Conservation (phyloP, 768 basidiomycete species). For the Mycena latifolia region DNA sequence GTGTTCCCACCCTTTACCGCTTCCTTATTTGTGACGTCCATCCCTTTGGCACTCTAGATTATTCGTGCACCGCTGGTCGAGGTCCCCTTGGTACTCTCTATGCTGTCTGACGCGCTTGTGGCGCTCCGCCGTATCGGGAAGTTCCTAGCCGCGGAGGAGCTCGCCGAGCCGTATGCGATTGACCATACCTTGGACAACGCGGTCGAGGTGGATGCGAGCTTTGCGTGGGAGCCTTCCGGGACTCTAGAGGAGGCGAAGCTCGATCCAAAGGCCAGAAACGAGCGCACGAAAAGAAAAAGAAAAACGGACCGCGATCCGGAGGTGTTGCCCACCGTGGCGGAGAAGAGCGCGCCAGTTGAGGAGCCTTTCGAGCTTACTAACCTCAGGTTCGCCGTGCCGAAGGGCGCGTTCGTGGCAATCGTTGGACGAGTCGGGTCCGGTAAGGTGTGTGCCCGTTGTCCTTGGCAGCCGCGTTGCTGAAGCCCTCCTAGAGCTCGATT, state of each 20-base stretch:
- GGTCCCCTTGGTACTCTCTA: slow-evolving; percentile 66
- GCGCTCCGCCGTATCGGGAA: slow-evolving; percentile 61
- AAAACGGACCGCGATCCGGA: slow-evolving; percentile 29
- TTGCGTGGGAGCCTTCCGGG: slow-evolving; percentile 61
- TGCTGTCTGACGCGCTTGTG: slow-evolving; percentile 62
- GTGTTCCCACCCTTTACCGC: slow-evolving; percentile 22
- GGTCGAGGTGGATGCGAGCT: slow-evolving; percentile 62
- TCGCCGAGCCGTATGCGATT: slow-evolving; percentile 60
- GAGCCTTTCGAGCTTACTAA: slow-evolving; percentile 62
- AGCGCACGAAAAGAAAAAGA: slow-evolving; percentile 33
- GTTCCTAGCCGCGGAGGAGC: slow-evolving; percentile 68
- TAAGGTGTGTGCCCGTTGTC: slow-evolving; percentile 57
- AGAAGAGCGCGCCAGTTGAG: slow-evolving; percentile 32
- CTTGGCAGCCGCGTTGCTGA: neutral
- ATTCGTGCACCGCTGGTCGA: slow-evolving; percentile 69
- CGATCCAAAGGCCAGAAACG: neutral
- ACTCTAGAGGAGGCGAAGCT: slow-evolving; percentile 34
- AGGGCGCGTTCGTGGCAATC: slow-evolving; percentile 75
- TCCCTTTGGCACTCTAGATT: slow-evolving; percentile 51
- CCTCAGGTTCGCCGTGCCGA: slow-evolving; percentile 59
- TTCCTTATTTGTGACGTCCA: no score
- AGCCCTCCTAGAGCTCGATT: slow-evolving; percentile 60
- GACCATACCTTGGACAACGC: slow-evolving; percentile 52
- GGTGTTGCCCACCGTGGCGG: slow-evolving; percentile 40
- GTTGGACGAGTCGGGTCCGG: slow-evolving; percentile 83